These are phyloP conservation scores for Pueraria montana DNA, from an alignment of 306 rosid genomes.

Conservation along the genomic window DNA sequence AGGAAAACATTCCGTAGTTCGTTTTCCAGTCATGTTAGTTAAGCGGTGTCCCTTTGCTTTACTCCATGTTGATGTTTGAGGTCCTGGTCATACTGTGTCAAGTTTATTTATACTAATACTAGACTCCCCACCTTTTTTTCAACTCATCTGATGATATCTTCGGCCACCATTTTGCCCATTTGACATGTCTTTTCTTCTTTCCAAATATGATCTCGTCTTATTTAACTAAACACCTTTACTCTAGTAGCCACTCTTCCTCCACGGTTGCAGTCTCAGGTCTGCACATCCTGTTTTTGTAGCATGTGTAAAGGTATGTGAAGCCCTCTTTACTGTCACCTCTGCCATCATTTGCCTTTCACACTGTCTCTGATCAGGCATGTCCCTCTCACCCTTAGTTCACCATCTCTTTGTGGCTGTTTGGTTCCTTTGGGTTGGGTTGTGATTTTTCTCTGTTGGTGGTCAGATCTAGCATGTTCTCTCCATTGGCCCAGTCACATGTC, in stretches of 20 bases:
- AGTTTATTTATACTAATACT: not conserved
- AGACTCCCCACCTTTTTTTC: not conserved
- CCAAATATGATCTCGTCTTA: not conserved
- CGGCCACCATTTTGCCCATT: not conserved
- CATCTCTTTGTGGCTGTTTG: not conserved
- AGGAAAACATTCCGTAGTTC: no score
- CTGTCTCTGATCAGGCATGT: no score
- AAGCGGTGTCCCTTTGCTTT: not conserved
- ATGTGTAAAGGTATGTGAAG: not conserved
- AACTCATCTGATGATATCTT: not conserved
- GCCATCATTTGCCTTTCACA: no score
- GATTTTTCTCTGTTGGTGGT: not conserved
- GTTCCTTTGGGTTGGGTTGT: not conserved
- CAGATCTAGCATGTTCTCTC: not conserved
- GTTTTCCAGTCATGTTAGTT: not conserved
- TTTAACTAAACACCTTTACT: not conserved
- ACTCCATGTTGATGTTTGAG: no score
- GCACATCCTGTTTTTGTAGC: no score
- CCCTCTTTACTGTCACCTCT: no score
- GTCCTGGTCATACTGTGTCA: not conserved
- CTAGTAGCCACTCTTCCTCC: not conserved
- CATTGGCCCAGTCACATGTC: not conserved
- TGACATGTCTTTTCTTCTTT: not conserved
- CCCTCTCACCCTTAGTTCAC: no score
- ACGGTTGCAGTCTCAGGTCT: no score